Conservation (phyloP, 2,329 filamentous ascomycete genomes). For the Hortaea werneckii region DNA sequence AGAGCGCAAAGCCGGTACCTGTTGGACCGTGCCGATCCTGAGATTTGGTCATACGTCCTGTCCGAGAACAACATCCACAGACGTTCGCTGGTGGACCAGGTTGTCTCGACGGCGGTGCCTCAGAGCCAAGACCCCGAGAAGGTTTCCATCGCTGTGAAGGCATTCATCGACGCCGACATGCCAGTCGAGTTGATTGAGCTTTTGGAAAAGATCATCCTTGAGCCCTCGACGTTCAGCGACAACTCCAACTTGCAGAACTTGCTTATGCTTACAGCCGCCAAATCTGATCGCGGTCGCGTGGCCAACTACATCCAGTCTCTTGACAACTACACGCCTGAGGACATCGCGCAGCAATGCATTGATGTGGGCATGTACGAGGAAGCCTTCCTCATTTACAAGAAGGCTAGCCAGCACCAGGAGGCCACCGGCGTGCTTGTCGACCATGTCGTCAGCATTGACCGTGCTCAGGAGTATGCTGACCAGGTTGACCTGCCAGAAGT, state of each 20-base stretch:
- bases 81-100: constrained; percentile 87
- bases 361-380: constrained; percentile 93
- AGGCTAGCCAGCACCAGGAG: constrained; percentile 77
- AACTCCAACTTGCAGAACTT: constrained; percentile 95
- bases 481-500: constrained; percentile 89
- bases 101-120: constrained; percentile 79
- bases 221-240: constrained; percentile 95
- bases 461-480: constrained; percentile 90
- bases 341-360: constrained; percentile 87
- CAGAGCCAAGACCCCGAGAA: constrained; percentile 63
- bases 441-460: constrained; percentile 94
- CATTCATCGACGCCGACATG: constrained; percentile 83
- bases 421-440: constrained; percentile 90
- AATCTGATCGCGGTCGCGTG: constrained; percentile 87
- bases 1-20: constrained; percentile 93
- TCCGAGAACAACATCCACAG: constrained; percentile 94
- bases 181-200: constrained; percentile 93
- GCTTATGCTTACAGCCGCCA: constrained; percentile 89
- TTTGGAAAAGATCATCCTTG: constrained; percentile 97
- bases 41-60: constrained; percentile 91
- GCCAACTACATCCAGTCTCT: constrained; percentile 95
- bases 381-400: constrained; percentile 98
- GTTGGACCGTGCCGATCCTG: constrained; percentile 75
- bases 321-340: constrained; percentile 78
- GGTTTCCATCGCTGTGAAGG: constrained; percentile 86